These are phyloP conservation scores for Mycena albidolilacea DNA, from an alignment of 768 basidiomycete species.

Conservation along the genomic window DNA sequence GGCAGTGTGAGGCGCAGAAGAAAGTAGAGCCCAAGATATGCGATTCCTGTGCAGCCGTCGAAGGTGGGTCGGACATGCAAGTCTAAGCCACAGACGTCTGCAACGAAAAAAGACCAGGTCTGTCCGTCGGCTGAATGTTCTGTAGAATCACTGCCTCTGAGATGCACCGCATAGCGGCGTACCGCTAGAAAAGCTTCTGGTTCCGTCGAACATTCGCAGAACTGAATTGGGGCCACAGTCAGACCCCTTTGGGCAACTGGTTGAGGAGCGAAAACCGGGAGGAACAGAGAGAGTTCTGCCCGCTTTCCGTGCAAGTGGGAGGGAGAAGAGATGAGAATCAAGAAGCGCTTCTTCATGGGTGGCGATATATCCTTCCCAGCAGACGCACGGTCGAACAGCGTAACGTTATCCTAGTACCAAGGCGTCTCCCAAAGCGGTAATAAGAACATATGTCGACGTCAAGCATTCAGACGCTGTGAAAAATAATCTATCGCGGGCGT, in stretches of 20 bases:
- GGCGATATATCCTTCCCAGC: background rate
- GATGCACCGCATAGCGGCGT: conserved; percentile 4
- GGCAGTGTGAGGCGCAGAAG: background rate
- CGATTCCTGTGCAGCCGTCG: too few species aligned
- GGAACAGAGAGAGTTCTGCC: background rate
- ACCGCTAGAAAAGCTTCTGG: background rate
- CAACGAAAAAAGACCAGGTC: background rate
- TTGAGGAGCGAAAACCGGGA: background rate
- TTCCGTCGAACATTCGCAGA: background rate
- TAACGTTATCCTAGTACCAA: background rate
- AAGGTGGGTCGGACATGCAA: background rate
- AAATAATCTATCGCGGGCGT: background rate
- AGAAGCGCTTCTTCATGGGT: background rate
- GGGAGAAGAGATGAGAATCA: conserved; percentile 3
- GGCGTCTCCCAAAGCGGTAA: background rate
- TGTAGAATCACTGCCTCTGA: background rate
- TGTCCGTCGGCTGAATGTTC: background rate
- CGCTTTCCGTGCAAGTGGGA: background rate
- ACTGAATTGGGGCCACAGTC: background rate
- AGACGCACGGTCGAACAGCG: background rate
- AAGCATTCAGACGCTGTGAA: background rate
- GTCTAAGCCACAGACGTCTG: too few species aligned
- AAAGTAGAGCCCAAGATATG: background rate
- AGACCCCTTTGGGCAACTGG: background rate
- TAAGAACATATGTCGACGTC: background rate